Evolutionary conservation across 2,329 filamentous ascomycete genomes (phyloP), one percentile per base, ranked within the genome.

Genomic region (Cylindrodendrum hubeiense): DNA sequence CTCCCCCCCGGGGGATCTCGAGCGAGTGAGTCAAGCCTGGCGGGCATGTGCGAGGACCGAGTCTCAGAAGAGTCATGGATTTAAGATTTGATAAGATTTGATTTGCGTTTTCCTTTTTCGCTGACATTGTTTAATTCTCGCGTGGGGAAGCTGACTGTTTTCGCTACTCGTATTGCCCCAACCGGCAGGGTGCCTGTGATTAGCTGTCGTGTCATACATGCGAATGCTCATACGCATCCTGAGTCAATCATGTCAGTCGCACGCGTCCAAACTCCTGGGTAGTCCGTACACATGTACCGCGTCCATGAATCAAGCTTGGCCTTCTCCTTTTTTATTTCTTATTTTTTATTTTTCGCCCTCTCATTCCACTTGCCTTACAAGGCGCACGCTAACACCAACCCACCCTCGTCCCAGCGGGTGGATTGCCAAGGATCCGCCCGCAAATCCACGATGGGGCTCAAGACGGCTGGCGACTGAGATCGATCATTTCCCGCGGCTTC

Each of bases 51-150:
- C 13, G n/a, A 22, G 9, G 8, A 39, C 17, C 17, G 33, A 34
- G 37, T 39, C 37, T n/a, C 34, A 21, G 28, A 22, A 34, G 49
- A 47, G 57, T 53, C 49, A 54, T 60, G 57, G 50, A 50, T 53
- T 53, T 60, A 33, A 41, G 39, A 60, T 60, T 60, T 60, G 49
- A 24, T 60, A 33, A 41, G 39, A 60, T 60, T 60, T 60, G 49
- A 24, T 41, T 37, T 33, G 37, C 13, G 5, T 34, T 39, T 26
- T 28, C 9, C 15, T n/a, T 41, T 50, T 33, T 8, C 21, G 21
- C 12, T 15, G 15, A 17, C 37, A 19, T 43, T 21, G 19, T 13
- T 44, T 22, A 44, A 22, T 44, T 44, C 19, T 44, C 41, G 41
- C 41, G 41, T 44, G 41, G 39, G 19, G 28, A 30, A 30, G 28